These are phyloP conservation scores for Quillaja saponaria DNA, from an alignment of 306 rosid genomes.

Conservation along the genomic window DNA sequence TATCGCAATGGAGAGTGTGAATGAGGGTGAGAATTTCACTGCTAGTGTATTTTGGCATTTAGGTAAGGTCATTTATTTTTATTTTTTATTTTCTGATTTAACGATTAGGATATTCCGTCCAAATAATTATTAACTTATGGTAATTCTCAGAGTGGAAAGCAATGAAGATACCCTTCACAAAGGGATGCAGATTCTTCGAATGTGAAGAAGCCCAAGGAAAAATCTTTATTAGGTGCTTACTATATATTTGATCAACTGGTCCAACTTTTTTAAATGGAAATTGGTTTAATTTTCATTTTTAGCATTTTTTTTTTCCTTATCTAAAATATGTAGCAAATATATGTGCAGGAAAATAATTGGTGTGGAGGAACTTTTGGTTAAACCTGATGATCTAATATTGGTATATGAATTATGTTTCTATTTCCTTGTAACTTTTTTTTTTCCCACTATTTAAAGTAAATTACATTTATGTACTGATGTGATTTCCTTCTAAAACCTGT, in stretches of 20 bases:
- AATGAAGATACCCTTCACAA: constrained; percentile 45
- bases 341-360: constrained; percentile 51
- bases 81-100: no score
- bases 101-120: no score
- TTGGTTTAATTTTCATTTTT: no score
- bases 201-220: constrained; percentile 38
- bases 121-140: no score
- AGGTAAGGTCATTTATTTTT: no score
- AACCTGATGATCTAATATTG: constrained; percentile 55
- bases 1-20: constrained; percentile 4
- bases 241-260: no score
- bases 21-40: constrained; percentile 11
- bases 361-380: constrained; percentile 54
- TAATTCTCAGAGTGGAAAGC: constrained; percentile 50
- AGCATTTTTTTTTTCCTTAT: no score
- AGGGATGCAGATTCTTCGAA: constrained; percentile 43
- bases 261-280: no score
- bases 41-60: constrained; percentile 46
- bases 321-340: no score
- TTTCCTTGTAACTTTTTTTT: background rate
- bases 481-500: constrained; percentile 11
- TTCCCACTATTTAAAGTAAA: no score
- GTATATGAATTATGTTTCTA: constrained; percentile 19
- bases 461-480: no score
- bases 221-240: constrained; percentile 41